Evolutionary conservation across 345 rosid species (phyloP), one percentile per base, ranked within the genome.

Genomic region (Euphorbia tirucalli): DNA sequence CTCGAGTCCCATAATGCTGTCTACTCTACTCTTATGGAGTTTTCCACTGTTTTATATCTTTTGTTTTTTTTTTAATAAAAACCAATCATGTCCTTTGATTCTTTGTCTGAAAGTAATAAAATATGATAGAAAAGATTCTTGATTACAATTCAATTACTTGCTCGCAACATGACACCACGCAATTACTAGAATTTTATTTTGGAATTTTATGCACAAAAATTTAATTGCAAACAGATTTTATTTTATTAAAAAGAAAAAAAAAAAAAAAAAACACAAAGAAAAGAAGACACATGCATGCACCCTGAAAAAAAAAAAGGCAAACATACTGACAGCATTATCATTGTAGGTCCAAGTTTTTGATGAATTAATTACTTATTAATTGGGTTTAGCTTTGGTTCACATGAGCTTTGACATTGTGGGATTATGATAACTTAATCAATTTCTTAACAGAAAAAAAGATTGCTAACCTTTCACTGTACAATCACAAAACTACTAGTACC

Each of bases 361-460:
- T 18, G 15, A 35, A 35, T n/a, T 3, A 31, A 64, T 14, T 41
- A 11, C 30, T 65, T 7, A 24, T 60, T 18, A 19, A 61, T 31
- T 7, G 65, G 65, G 16, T 32, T 46, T 13, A 46, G 14, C 3
- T 11, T 61, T 32, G 46, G 31, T 59, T 61, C 4, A 19, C 39
- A 14, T 16, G 6, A 35, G 66, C 24, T 35, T 61, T 61, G 27
- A 18, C 66, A 35, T 22, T 8, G 8, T 55, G 11, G 30, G 52
- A n/a, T 32, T 22, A 44, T 25, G 35, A 65, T 65, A 13, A 44
- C 55, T 25, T 65, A 65, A 65, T 65, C 69, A 65, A 25, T 65
- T 27, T 1, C 69, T 65, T 24, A 44, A 44, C 25, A 18, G 41
- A 66, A 28, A 66, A 28, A 48, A 66, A 11, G 58, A 66, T 48